phyloP scores from a whole-genome alignment of 805 yeast genomes.

The Candida ipomoeae region DNA sequence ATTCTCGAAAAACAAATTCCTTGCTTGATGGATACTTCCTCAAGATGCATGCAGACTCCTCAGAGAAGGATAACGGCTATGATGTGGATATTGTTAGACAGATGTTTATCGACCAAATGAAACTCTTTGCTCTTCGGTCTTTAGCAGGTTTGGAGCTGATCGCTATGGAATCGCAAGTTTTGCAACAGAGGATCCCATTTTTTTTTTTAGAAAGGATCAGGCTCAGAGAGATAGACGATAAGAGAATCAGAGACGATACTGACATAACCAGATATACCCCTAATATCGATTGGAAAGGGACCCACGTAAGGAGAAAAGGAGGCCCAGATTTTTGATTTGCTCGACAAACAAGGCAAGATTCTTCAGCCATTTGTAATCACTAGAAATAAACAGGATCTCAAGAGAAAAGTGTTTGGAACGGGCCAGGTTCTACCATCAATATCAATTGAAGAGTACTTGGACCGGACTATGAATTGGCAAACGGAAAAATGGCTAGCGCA shows the following conservation, averaged over 20 bases:
- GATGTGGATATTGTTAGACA: conserved; percentile 49
- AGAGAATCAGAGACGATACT: conserved; percentile 4
- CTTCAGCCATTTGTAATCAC: conserved; percentile 80
- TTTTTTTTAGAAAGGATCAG: background rate
- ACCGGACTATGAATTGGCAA: conserved; percentile 76
- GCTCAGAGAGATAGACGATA: conserved; percentile 5
- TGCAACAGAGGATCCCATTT: conserved; percentile 23
- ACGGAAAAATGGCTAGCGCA: conserved; percentile 71
- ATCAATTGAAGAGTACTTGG: conserved; percentile 88
- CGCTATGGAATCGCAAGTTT: conserved; percentile 62
- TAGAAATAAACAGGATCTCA: conserved; percentile 48
- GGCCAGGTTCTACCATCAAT: conserved; percentile 93
- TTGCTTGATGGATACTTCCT: conserved; percentile 30
- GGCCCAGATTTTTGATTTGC: conserved; percentile 30
- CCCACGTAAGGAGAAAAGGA: conserved; percentile 35
- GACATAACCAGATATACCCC: conserved; percentile 55
- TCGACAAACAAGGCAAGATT: conserved; percentile 73
- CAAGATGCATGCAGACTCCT: background rate
- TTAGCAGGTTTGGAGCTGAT: conserved; percentile 55
- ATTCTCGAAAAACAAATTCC: conserved; percentile 42
- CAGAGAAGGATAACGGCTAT: conserved; percentile 11
- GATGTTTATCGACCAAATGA: conserved; percentile 53
- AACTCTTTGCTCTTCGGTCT: conserved; percentile 47
- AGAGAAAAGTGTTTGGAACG: conserved; percentile 73
- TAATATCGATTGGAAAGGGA: conserved; percentile 52